Percentiles rank a stretch among this genome's conserved stretches.
These are phyloP conservation scores for Hypoxylon sp. DNA, from an alignment of 2,329 filamentous ascomycete species.

Conservation along the genomic window DNA sequence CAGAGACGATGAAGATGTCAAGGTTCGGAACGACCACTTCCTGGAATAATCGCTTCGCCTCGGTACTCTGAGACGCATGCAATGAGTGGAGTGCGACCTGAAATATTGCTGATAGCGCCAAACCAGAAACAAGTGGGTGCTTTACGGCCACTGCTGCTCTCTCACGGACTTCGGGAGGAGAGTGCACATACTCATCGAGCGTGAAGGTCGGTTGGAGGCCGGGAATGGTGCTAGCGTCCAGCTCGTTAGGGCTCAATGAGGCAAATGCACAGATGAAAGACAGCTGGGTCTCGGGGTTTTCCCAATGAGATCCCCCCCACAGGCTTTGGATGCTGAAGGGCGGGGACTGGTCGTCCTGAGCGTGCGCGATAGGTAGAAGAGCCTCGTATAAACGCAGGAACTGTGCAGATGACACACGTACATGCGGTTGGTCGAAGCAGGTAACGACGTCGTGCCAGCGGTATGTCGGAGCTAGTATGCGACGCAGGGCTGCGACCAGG, in stretches of 20 bases:
- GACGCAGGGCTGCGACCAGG: constrained; percentile 69
- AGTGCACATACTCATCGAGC: constrained; percentile 62
- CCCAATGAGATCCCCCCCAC: constrained; percentile 87
- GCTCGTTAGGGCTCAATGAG: constrained; percentile 74
- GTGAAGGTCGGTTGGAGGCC: constrained; percentile 81
- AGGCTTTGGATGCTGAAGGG: constrained; percentile 84
- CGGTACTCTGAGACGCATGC: constrained; percentile 67
- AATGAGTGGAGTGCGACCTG: constrained; percentile 69
- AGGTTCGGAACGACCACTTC: constrained; percentile 76
- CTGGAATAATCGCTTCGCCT: constrained; percentile 72
- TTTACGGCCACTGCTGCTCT: constrained; percentile 71
- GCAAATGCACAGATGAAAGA: constrained; percentile 93
- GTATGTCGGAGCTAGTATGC: constrained; percentile 71
- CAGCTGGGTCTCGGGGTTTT: constrained; percentile 84
- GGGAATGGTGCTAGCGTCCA: constrained; percentile 87
- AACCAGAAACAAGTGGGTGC: constrained; percentile 88
- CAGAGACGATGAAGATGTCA: constrained; percentile 80
- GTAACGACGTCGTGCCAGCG: constrained; percentile 76
- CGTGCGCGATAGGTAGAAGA: constrained; percentile 73
- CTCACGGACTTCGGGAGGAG: constrained; percentile 59
- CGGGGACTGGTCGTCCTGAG: constrained; percentile 59
- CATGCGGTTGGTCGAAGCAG: constrained; percentile 80
- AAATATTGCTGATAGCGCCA: constrained; percentile 77
- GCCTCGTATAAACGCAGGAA: constrained; percentile 85
- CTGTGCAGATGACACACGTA: constrained; percentile 79